Evolutionary conservation across 148 eudicot genomes (phyloP), one percentile per base, ranked within the genome.

Genomic region (Fagopyrum esculentum): DNA sequence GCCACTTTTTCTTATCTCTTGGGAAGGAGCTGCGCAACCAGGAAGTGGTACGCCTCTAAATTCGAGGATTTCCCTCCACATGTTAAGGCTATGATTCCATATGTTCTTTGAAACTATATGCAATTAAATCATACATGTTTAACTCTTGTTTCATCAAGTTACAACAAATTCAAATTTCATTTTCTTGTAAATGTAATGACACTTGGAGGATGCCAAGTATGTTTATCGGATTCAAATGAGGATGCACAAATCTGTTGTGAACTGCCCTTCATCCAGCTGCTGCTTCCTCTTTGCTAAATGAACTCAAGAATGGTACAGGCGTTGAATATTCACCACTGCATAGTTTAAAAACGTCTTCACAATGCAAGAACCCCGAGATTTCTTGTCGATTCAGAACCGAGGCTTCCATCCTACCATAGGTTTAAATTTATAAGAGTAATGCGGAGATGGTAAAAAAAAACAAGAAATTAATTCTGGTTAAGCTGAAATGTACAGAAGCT

Each of bases 11-110:
- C 75, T 59, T 87, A 85, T 74, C 70, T 87, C 85, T 52, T 80
- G 49, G 90, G 92, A 40, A 81, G 96, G 80, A 88, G 96, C 77
- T 77, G 79, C 55, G 92, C 86, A 51, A 88, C 92, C 16, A 84
- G 89, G 75, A 72, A 84, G 59, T 90, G 96, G 96, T 87, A 90
- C 79, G 16, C 74, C 63, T 84, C 89, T 49, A 90, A 88, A 74
- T 88, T 90, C 74, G 96, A 86, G 72, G 84, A 87, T 73, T 90
- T 90, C 48, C 90, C 90, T 9, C 73, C 74, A 46, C 72, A 87
- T 83, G 77, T 78, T 77, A 87, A 84, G 84, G 85, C 82, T 69
- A 60, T 90, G n/a, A 79, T 90, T 74, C 96, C 92, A 5, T 90
- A 73, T 57, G 75, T 88, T 43, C 81, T 90, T 47, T 90, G 90